phyloP scores from a whole-genome alignment of 768 basidiomycete species.

The Suillus luteus region DNA sequence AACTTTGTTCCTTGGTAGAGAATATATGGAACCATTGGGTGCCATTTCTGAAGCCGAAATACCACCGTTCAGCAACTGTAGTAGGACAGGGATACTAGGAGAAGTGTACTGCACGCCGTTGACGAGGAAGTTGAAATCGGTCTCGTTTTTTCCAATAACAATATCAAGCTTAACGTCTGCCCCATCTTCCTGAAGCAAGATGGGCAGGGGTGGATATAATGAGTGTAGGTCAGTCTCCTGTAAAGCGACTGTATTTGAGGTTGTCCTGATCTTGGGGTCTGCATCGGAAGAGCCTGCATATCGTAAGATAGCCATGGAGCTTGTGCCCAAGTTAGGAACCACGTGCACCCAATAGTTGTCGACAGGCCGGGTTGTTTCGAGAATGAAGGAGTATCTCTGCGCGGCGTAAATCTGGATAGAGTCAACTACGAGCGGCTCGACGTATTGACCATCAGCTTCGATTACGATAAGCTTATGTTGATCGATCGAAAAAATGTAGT shows the following conservation, averaged over 20 bases:
- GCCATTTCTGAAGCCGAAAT: slow-evolving; percentile 38
- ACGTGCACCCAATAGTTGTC: slow-evolving; percentile 49
- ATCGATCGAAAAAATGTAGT: slow-evolving; percentile 47
- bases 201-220: not conserved
- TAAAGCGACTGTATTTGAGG: not conserved
- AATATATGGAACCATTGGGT: slow-evolving; percentile 44
- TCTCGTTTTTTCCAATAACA: slow-evolving; percentile 27
- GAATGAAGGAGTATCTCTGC: slow-evolving; percentile 54
- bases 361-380: slow-evolving; percentile 36
- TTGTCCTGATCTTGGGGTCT: slow-evolving; percentile 34
- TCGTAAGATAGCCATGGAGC: slow-evolving; percentile 45
- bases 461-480: slow-evolving; percentile 48
- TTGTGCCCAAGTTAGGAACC: slow-evolving; percentile 34
- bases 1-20: slow-evolving; percentile 45
- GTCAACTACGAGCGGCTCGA: slow-evolving; percentile 40
- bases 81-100: slow-evolving; percentile 44
- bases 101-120: slow-evolving; percentile 39
- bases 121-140: slow-evolving; percentile 26
- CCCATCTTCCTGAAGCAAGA: not conserved
- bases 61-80: slow-evolving; percentile 48
- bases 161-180: slow-evolving; percentile 39
- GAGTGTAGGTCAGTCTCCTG: not conserved
- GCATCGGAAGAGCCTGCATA: slow-evolving; percentile 40
- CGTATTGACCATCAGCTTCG: slow-evolving; percentile 46
- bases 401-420: slow-evolving; percentile 47